These are phyloP conservation scores for Vicia sativa DNA, from an alignment of 306 rosid genomes.

Conservation along the genomic window DNA sequence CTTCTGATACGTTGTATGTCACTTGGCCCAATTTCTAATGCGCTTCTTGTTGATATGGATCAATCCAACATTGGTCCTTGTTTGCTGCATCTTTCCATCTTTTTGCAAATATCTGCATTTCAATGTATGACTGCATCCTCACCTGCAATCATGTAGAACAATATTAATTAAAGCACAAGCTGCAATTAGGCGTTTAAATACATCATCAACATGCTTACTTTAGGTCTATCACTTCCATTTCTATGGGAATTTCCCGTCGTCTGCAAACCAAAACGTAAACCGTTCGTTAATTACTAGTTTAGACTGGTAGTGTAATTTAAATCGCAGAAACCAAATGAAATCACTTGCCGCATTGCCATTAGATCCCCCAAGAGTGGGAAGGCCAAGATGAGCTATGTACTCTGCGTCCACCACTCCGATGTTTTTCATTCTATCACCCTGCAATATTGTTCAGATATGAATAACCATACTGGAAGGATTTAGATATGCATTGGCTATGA, in stretches of 20 bases:
- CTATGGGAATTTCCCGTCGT: slow-evolving; percentile 33
- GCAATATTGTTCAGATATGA: slow-evolving; percentile 38
- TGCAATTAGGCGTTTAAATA: background rate
- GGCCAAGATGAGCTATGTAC: slow-evolving; percentile 81
- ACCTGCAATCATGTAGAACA: slow-evolving; percentile 41
- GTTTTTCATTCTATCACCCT: slow-evolving; percentile 78
- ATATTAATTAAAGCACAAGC: slow-evolving; percentile 19
- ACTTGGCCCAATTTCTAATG: slow-evolving; percentile 28
- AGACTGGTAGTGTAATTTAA: slow-evolving; percentile 6
- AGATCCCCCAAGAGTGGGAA: slow-evolving; percentile 86
- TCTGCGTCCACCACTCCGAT: slow-evolving; percentile 88
- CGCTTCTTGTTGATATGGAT: slow-evolving; percentile 50
- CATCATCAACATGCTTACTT: slow-evolving; percentile 44
- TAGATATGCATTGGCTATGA: background rate
- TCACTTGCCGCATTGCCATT: slow-evolving; percentile 59
- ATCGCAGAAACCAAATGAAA: background rate
- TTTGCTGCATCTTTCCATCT: slow-evolving; percentile 58
- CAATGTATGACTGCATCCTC: slow-evolving; percentile 56
- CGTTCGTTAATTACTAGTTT: slow-evolving; percentile 1
- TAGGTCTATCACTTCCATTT: slow-evolving; percentile 53
- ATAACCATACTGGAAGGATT: slow-evolving; percentile 18
- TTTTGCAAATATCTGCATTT: slow-evolving; percentile 48
- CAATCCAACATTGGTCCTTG: slow-evolving; percentile 54
- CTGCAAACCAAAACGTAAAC: slow-evolving; percentile 51
- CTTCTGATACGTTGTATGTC: background rate